These are phyloP conservation scores for Aureobasidium sp. DNA, from an alignment of 2,329 filamentous ascomycete genomes.

Conservation along the genomic window DNA sequence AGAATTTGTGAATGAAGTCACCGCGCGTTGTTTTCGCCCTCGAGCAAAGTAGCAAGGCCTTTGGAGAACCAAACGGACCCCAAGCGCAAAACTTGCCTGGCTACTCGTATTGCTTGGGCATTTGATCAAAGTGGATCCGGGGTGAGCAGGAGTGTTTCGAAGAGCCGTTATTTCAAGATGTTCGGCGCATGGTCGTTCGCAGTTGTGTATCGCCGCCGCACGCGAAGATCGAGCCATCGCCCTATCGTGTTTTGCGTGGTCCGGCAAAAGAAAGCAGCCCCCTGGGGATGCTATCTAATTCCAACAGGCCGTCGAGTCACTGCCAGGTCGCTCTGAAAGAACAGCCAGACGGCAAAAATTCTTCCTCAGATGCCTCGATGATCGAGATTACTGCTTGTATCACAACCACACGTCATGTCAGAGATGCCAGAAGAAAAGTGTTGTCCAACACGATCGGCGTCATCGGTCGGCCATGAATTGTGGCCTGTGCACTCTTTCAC, in stretches of 20 bases:
- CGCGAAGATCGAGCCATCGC: constrained; percentile 3
- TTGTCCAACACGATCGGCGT: not conserved
- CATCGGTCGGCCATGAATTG: not conserved
- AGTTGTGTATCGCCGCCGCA: not conserved
- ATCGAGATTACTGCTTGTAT: not conserved
- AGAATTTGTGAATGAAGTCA: not conserved
- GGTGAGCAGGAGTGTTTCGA: not conserved
- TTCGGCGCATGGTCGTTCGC: constrained; percentile 6
- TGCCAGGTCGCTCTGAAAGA: too few species aligned
- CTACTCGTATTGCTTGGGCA: not conserved
- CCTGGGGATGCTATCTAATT: not conserved
- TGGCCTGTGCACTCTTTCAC: not conserved
- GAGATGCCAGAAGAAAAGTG: not conserved
- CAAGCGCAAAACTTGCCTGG: not conserved
- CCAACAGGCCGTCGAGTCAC: not conserved
- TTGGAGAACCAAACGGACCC: not conserved
- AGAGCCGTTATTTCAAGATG: not conserved
- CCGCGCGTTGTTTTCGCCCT: not conserved
- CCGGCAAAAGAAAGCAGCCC: constrained; percentile 1
- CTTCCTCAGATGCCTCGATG: not conserved
- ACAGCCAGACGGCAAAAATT: not conserved
- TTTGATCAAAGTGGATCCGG: not conserved
- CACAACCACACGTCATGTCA: not conserved
- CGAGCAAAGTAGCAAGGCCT: not conserved
- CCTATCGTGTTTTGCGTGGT: not conserved